Evolutionary conservation across 495 filamentous ascomycete genomes (phyloP), one percentile per base, ranked within the genome.

Genomic region (Hyaloscypha hepaticicola): DNA sequence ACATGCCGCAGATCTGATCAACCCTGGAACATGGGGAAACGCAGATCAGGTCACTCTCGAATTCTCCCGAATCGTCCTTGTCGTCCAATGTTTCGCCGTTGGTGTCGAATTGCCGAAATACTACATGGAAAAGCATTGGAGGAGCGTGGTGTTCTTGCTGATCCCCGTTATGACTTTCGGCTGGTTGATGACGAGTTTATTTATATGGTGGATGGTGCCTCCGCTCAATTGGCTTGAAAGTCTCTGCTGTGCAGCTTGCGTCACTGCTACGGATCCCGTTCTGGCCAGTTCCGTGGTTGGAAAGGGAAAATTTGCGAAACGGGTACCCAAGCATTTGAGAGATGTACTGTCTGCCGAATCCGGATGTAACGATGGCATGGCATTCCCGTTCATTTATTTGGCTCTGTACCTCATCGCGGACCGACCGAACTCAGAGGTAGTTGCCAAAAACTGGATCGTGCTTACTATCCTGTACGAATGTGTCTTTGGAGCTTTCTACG

Each of bases 321-420:
- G 96, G 64, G 92, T 99, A 24, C 96, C 96, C 22, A 97, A 96
- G 78, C 96, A 98, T 85, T 79, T 99, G 75, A 85, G 96, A 78
- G 96, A 99, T 75, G 68, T 99, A 14, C 82, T 99, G 33, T 98
- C 96, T 16, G 94, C 94, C 63, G 96, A 99, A 76, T 98, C 96
- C 1, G 96, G 96, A 26, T 99, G 96, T 81, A 99, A 99, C 79
- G 96, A 99, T 75, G 96, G 96, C 76, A 98, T 98, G 96, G 95
- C 96, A 21, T 99, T 99, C 77, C 96, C 96, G 7, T 99, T 99
- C 77, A 88, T 99, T 73, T 99, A 98, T 74, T 83, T 98, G 19
- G 84, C 88, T 2, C 80, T 96, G 53, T 98, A 98, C 70, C 83
- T 98, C 61, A 90, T 96, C 62, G 84, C 86, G 24, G 96, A 93